Conservation (phyloP, 768 basidiomycete genomes). For the Arthromyces matolae region DNA sequence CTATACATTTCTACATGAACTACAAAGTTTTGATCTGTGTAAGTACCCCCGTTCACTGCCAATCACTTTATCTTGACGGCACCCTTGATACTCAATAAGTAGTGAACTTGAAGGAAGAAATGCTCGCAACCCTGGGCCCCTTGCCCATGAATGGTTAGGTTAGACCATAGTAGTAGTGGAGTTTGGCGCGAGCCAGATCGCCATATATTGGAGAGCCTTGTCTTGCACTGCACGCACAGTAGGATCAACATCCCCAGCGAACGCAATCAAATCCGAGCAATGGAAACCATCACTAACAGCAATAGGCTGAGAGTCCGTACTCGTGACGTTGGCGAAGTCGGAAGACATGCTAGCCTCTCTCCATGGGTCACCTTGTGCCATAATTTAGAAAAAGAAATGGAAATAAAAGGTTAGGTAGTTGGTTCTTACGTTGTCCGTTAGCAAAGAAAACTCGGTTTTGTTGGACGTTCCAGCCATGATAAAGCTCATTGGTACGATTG, state of each 20-base stretch:
- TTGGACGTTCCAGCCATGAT: slow-evolving; percentile 60
- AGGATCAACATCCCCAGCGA: slow-evolving; percentile 41
- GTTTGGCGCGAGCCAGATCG: slow-evolving; percentile 54
- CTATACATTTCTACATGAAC: too few species aligned
- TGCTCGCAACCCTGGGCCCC: too few species aligned
- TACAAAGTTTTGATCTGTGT: too few species aligned
- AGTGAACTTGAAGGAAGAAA: too few species aligned
- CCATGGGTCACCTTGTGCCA: slow-evolving; percentile 81
- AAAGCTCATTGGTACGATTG: slow-evolving; percentile 41
- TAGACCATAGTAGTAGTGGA: too few species aligned
- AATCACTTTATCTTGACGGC: too few species aligned
- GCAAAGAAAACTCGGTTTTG: slow-evolving; percentile 63
- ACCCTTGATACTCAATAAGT: too few species aligned
- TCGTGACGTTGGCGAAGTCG: slow-evolving; percentile 38
- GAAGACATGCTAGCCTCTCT: slow-evolving; percentile 65
- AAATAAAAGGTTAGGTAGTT: background rate
- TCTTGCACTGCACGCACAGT: slow-evolving; percentile 52
- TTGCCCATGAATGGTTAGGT: too few species aligned
- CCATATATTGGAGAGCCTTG: slow-evolving; percentile 50
- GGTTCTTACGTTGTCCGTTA: slow-evolving; percentile 58
- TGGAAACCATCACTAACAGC: slow-evolving; percentile 63
- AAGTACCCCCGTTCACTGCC: too few species aligned
- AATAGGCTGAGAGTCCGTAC: slow-evolving; percentile 54
- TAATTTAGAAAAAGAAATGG: slow-evolving; percentile 21
- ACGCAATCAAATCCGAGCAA: slow-evolving; percentile 51